Conservation (phyloP, 164 flowering plant genomes). For the Protea cynaroides region DNA sequence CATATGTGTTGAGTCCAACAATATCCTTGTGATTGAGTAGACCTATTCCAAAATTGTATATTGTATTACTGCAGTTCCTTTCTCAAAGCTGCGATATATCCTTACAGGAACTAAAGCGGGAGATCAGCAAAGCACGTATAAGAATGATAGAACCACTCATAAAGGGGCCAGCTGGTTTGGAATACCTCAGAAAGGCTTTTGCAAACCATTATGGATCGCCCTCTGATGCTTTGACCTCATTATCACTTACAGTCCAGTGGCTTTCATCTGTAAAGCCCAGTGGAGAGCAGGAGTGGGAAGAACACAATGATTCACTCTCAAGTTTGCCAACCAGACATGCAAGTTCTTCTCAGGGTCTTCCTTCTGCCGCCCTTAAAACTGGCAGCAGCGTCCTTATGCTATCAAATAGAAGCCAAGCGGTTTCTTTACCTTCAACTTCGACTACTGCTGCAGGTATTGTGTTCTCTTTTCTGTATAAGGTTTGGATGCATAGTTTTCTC, state of each 20-base stretch:
- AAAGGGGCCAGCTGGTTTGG: slow-evolving; percentile 78
- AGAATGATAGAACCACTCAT: slow-evolving; percentile 69
- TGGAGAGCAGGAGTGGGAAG: slow-evolving; percentile 49
- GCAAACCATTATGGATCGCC: slow-evolving; percentile 62
- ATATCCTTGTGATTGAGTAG: too few relatives aligned
- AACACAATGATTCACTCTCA: slow-evolving; percentile 27
- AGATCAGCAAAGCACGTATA: too few relatives aligned
- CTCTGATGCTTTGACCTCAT: slow-evolving; percentile 31
- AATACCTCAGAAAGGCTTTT: slow-evolving; percentile 73
- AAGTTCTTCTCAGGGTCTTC: slow-evolving; percentile 32
- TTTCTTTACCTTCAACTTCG: slow-evolving; percentile 13
- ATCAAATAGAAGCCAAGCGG: slow-evolving; percentile 18
- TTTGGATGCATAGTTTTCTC: too few relatives aligned
- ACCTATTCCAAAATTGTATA: too few relatives aligned
- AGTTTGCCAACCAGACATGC: slow-evolving; percentile 18
- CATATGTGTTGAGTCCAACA: background rate
- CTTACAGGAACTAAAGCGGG: slow-evolving; percentile 57
- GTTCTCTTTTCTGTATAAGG: background rate
- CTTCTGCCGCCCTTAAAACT: slow-evolving; percentile 53
- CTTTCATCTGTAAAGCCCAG: slow-evolving; percentile 40
- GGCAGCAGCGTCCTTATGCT: slow-evolving; percentile 52
- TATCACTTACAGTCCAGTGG: slow-evolving; percentile 63
- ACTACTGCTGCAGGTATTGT: slow-evolving; percentile 26
- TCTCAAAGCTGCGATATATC: background rate
- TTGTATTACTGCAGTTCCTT: background rate